phyloP scores from a whole-genome alignment of 805 yeast genomes.

The Myxozyma vanderwaltii region DNA sequence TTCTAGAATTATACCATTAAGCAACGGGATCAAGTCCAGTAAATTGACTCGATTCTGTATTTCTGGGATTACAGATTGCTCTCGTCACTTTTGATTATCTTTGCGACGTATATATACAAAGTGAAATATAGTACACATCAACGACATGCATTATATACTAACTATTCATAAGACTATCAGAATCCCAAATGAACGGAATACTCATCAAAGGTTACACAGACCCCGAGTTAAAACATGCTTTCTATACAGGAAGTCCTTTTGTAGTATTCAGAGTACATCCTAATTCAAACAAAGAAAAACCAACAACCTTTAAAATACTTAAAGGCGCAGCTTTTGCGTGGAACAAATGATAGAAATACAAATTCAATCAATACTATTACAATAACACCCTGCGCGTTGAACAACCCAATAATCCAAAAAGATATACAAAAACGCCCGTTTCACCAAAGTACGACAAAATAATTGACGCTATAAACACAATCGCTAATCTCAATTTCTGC shows the following conservation, averaged over 20 bases:
- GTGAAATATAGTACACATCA: too few species aligned
- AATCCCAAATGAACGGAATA: neutral
- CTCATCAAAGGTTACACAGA: constrained; percentile 1
- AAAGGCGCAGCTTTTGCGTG: constrained; percentile 39
- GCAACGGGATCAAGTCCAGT: neutral
- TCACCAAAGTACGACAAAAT: too few species aligned
- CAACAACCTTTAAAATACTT: neutral
- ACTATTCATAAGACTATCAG: too few species aligned
- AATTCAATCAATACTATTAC: too few species aligned
- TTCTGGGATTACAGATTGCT: neutral
- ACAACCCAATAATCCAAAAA: too few species aligned
- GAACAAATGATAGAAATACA: constrained; percentile 27
- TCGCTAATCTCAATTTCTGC: neutral
- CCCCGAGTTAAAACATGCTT: constrained; percentile 18
- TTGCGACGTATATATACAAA: constrained; percentile 18
- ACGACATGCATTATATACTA: too few species aligned
- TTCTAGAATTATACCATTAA: constrained; percentile 7
- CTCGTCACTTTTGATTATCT: constrained; percentile 9
- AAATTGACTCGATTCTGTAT: neutral
- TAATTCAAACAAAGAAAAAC: neutral
- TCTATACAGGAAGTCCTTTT: constrained; percentile 26
- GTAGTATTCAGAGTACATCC: constrained; percentile 19
- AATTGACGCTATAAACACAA: too few species aligned
- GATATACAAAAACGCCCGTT: too few species aligned
- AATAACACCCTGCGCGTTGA: too few species aligned